phyloP scores from a whole-genome alignment of 441 rosid genomes.

The Adansonia rubrostipa region DNA sequence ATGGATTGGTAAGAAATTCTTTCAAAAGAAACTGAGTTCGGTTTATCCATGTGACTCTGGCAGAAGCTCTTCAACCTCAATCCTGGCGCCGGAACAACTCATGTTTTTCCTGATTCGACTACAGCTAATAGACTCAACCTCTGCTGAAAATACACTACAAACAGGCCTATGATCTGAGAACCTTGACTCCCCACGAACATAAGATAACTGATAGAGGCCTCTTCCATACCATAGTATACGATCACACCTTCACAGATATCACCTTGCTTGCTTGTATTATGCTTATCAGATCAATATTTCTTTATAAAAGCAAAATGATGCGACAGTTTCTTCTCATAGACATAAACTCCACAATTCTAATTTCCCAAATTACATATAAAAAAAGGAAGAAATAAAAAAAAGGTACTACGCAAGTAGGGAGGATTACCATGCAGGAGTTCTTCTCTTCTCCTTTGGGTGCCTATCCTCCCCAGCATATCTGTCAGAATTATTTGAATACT shows the following conservation, averaged over 20 bases:
- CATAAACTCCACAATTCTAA: not conserved
- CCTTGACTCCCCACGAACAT: constrained; percentile 94
- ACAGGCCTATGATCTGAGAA: constrained; percentile 99
- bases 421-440: constrained; percentile 92
- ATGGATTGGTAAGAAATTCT: constrained; percentile 8
- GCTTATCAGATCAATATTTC: not conserved
- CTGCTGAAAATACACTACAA: constrained; percentile 78
- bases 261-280: constrained; percentile 8
- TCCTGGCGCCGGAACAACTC: constrained; percentile 72
- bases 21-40: constrained; percentile 57
- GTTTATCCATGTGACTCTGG: constrained; percentile 66
- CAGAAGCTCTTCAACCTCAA: constrained; percentile 89
- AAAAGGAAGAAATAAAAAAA: no score
- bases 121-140: constrained; percentile 74
- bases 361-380: not conserved
- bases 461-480: constrained; percentile 87
- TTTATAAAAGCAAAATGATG: not conserved
- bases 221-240: constrained; percentile 93
- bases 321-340: not conserved
- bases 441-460: constrained; percentile 85
- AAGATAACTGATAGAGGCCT: constrained; percentile 82
- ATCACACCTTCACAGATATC: constrained; percentile 75
- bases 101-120: constrained; percentile 65
- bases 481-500: constrained; percentile 96
- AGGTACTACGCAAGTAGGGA: not conserved